Base-by-base conservation (phyloP, 2,329 filamentous ascomycete genomes). In the Aureobasidium subglaciale region DNA sequence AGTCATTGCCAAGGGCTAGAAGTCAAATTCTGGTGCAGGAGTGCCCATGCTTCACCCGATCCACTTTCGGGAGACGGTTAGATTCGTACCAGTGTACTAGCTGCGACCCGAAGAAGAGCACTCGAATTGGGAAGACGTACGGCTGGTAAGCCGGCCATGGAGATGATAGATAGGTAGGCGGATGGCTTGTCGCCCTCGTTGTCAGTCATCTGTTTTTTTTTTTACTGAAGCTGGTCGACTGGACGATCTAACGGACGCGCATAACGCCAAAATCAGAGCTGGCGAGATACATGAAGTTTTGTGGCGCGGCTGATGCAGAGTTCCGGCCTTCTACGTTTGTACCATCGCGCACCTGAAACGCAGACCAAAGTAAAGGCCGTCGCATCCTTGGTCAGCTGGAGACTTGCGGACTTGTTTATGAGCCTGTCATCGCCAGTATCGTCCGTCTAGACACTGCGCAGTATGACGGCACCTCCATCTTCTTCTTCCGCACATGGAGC, bases 61-160 rank as follows among this genome's bases (percentile, higher is more conserved):
- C 45, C 45, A 49, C 45, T 22, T 52, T 37, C 35, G 48, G 48
- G n/a, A 40, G 48, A 52, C 48, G 35, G 48, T 52, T 52, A 20
- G 48, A 34, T 25, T 52, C 22, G 48, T 52, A 52, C 48, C 48
- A 40, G 24, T 22, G 25, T 30, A 40, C 48, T 52, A 52, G 48
- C 48, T 29, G 34, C 11, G n/a, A 24, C 15, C 35, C 30, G 18
- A 18, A 40, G 6, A 24, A 22, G n/a, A 13, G 29, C 2, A 34
- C n/a, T 27, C 32, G 35, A 52, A 40, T 52, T 49, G 45, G 34
- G 5, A 52, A 40, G 20, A 18, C 48, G 30, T 27, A 52, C 48
- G 48, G 48, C 15, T 38, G 15, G 30, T 2, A 52, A 40, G 48
- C 24, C 48, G n/a, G 48, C 5, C 34, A 32, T 40, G 48, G n/a